A percentile compares a stretch with the other conserved stretches of the same genome.
Conservation (phyloP, 768 basidiomycete species). For the Coprinellus micaceus region DNA sequence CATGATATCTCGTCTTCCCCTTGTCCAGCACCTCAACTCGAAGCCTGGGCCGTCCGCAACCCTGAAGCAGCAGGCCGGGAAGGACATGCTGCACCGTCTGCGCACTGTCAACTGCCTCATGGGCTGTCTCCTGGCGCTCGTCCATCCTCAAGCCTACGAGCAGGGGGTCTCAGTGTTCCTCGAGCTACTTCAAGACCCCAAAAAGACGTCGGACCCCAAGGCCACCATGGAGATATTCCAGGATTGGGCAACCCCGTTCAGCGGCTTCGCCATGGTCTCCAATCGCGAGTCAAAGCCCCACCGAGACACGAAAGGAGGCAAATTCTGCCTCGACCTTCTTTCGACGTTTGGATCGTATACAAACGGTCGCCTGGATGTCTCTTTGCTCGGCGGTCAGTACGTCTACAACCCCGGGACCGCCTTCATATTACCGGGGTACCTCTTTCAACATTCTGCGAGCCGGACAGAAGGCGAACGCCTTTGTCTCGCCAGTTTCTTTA, state of each 20-base stretch:
- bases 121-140: no score
- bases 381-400: not conserved
- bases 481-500: not conserved
- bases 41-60: no score
- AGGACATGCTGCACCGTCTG: no score
- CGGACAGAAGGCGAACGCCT: not conserved
- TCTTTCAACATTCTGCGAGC: not conserved
- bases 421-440: not conserved
- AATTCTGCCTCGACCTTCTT: not conserved
- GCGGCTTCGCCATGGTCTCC: not conserved
- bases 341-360: not conserved
- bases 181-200: no score
- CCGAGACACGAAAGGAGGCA: not conserved
- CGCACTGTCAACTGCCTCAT: no score
- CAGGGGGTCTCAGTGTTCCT: no score
- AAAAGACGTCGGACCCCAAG: no score
- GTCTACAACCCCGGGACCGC: not conserved
- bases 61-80: no score
- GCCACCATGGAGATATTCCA: not conserved
- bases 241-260: not conserved
- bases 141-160: no score
- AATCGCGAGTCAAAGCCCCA: not conserved
- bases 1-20: no score
- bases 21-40: no score
- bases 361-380: not conserved